Conservation (phyloP, 73 alveolate genomes). For the Uronychia binucleata region DNA sequence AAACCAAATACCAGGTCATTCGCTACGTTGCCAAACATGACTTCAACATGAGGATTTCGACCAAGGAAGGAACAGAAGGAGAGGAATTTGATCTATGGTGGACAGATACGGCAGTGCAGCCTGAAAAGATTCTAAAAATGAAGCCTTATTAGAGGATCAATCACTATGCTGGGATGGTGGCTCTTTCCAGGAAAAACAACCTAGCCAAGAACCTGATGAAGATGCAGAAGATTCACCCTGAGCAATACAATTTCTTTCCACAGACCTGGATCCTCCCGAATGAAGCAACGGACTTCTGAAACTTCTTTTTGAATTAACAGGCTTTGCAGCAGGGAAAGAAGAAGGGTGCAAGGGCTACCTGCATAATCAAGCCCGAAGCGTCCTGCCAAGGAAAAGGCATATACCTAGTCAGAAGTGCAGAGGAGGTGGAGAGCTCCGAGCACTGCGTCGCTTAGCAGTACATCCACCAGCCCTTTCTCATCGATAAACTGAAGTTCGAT, state of each 20-base stretch:
- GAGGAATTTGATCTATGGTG: neutral
- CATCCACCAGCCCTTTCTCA: slow-evolving; percentile 26
- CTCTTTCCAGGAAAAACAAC: slow-evolving; percentile 12
- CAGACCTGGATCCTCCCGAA: slow-evolving; percentile 38
- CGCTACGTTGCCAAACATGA: slow-evolving; percentile 70
- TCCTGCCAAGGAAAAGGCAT: slow-evolving; percentile 46
- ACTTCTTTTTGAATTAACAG: neutral
- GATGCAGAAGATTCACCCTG: slow-evolving; percentile 3
- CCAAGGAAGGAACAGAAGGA: slow-evolving; percentile 2
- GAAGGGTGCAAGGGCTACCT: neutral
- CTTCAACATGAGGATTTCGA: slow-evolving; percentile 47
- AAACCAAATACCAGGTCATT: slow-evolving; percentile 73
- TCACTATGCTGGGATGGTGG: slow-evolving; percentile 28
- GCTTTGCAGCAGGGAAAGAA: neutral
- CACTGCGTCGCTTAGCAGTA: slow-evolving; percentile 39
- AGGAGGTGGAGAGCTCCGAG: slow-evolving; percentile 18
- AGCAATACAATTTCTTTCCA: slow-evolving; percentile 19
- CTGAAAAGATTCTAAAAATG: neutral
- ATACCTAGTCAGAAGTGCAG: slow-evolving; percentile 4
- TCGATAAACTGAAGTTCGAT: slow-evolving; percentile 44
- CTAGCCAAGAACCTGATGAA: slow-evolving; percentile 34
- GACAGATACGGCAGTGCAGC: neutral
- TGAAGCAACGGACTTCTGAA: slow-evolving; percentile 10
- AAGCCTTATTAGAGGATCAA: slow-evolving; percentile 27
- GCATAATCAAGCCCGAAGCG: slow-evolving; percentile 48